Conservation (phyloP, 139 green algal species). For the Spirogloea muscicola region DNA sequence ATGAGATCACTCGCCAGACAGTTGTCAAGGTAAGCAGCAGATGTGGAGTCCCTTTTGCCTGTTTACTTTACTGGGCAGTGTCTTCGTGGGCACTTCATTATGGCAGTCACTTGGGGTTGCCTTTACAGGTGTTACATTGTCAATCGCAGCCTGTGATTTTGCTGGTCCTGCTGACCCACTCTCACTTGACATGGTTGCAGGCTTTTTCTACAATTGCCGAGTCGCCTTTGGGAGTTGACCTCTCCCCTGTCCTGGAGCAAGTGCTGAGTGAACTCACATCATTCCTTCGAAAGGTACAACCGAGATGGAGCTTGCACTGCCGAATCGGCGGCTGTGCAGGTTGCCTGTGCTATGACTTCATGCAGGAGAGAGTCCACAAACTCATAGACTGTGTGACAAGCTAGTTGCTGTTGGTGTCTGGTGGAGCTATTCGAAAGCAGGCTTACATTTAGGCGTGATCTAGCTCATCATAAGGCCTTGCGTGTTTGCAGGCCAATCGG, state of each 20-base stretch:
- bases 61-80: no score
- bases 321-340: no score
- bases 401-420: no score
- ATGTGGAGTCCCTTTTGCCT: not conserved
- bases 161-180: not conserved
- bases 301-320: no score
- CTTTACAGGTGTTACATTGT: constrained; percentile 2
- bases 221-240: constrained; percentile 58
- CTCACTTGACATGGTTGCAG: not conserved
- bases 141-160: not conserved
- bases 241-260: constrained; percentile 45
- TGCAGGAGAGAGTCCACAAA: no score
- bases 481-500: no score
- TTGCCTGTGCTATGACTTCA: no score
- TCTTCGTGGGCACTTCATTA: no score
- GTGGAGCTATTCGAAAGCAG: no score
- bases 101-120: not conserved
- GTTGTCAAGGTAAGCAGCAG: constrained; percentile 64
- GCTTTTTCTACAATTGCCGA: constrained; percentile 63
- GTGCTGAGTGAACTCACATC: constrained; percentile 68
- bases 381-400: no score
- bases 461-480: no score
- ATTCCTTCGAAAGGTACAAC: constrained; percentile 86
- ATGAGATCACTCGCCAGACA: constrained; percentile 84
- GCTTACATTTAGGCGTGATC: no score